Evolutionary conservation across 352 stramenopile genomes (phyloP).

Genomic region (Albugo laibachii): DNA sequence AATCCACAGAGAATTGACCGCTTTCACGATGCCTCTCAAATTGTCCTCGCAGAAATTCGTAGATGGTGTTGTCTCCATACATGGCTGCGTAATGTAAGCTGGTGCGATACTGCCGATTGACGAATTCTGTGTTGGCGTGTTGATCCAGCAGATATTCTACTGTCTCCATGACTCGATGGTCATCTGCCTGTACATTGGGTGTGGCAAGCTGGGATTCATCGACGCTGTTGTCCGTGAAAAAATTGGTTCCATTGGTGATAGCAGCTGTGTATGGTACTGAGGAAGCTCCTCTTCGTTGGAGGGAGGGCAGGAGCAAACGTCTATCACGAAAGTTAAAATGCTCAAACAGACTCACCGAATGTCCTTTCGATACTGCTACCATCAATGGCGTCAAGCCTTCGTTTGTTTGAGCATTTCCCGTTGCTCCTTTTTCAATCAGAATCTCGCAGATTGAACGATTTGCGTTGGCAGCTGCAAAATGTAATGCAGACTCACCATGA

Average conservation of each 20-base stretch:
- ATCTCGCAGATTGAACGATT: constrained; percentile 38
- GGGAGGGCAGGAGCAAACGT: no score
- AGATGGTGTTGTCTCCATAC: constrained; percentile 35
- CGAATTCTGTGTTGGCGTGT: constrained; percentile 30
- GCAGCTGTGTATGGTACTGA: no score
- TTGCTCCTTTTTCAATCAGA: constrained; percentile 44
- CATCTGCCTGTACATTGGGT: constrained; percentile 17
- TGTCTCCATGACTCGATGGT: constrained; percentile 31
- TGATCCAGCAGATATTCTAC: constrained; percentile 53
- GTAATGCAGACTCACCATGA: constrained; percentile 47
- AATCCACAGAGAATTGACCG: no score
- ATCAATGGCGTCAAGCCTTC: constrained; percentile 60
- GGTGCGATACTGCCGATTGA: constrained; percentile 45
- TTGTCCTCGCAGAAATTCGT: constrained; percentile 25
- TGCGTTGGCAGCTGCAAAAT: constrained; percentile 54
- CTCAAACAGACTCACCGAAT: neutral
- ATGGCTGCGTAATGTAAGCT: constrained; percentile 59
- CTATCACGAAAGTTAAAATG: no score
- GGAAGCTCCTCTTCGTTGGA: no score
- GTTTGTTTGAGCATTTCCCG: constrained; percentile 45
- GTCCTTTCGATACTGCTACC: constrained; percentile 33
- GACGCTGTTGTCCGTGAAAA: no score
- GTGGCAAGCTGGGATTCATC: no score
- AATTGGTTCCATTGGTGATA: no score
- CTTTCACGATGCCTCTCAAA: constrained; percentile 18